These are phyloP conservation scores for Penicillium waksmanii DNA, from an alignment of 495 filamentous ascomycete species.

Conservation along the genomic window DNA sequence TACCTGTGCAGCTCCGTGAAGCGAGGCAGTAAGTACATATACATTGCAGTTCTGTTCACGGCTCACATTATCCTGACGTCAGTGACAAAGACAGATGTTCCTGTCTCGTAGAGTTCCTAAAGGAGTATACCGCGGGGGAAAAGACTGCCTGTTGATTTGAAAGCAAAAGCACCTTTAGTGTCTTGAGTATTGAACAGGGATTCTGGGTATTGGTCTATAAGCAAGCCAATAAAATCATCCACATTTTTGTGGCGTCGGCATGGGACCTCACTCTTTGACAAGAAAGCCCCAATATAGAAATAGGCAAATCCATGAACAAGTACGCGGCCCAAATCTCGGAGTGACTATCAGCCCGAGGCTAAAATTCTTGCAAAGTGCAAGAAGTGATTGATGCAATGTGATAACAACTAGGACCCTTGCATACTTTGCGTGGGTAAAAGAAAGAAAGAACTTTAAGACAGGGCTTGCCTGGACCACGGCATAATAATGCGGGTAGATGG, in stretches of 20 bases:
- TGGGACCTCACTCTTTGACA: slow-evolving; percentile 9
- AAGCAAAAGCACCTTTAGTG: not conserved
- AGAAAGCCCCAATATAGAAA: slow-evolving; percentile 8
- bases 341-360: slow-evolving; percentile 12
- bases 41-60: not conserved
- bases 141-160: not conserved
- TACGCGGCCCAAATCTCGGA: slow-evolving; percentile 11
- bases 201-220: slow-evolving; percentile 13
- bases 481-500: not conserved
- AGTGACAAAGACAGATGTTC: not conserved
- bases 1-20: not conserved
- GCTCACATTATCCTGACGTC: not conserved
- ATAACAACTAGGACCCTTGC: slow-evolving; percentile 7
- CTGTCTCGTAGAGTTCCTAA: not conserved
- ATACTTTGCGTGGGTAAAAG: not conserved
- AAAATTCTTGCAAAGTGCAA: not conserved
- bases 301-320: slow-evolving; percentile 10
- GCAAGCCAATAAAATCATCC: slow-evolving; percentile 11
- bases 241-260: slow-evolving; percentile 7
- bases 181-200: not conserved
- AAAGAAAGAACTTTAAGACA: not conserved
- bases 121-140: not conserved
- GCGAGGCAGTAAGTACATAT: not conserved
- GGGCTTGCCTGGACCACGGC: slow-evolving; percentile 14
- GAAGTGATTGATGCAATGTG: slow-evolving; percentile 1